Conservation (phyloP, 176 grass and related monocot species). For the Oryza brachyantha region DNA sequence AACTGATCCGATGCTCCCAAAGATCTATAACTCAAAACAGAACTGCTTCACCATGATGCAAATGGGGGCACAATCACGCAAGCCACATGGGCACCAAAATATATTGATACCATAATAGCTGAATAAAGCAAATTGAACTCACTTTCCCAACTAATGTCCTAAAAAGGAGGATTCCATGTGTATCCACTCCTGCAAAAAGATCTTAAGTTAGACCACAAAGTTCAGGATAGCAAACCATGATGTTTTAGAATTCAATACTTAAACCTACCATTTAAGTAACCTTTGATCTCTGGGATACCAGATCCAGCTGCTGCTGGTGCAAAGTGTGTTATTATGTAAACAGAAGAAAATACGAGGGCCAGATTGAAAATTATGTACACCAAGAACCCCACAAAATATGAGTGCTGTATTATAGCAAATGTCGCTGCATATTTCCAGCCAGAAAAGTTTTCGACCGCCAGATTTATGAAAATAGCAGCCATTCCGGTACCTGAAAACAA, state of each 20-base stretch:
- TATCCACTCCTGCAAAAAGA: constrained; percentile 82
- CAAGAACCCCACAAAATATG: constrained; percentile 90
- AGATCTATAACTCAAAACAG: constrained; percentile 62
- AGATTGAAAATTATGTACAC: constrained; percentile 85
- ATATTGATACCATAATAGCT: constrained; percentile 29
- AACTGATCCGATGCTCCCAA: constrained; percentile 99
- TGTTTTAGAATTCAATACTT: constrained; percentile 6
- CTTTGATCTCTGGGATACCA: constrained; percentile 99
- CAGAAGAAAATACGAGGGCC: constrained; percentile 86
- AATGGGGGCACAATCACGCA: background rate
- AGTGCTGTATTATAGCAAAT: constrained; percentile 95
- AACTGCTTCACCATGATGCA: constrained; percentile 33
- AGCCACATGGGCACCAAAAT: background rate
- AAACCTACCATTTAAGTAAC: constrained; percentile 91
- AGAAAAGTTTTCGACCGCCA: constrained; percentile 98
- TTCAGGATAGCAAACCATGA: background rate
- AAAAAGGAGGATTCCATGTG: constrained; percentile 95
- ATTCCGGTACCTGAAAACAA: constrained; percentile 83
- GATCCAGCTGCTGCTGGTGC: constrained; percentile 98
- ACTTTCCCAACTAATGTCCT: constrained; percentile 97
- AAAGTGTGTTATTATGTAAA: constrained; percentile 84
- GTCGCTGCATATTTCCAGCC: constrained; percentile 96
- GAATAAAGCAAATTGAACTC: constrained; percentile 16
- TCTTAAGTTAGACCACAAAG: constrained; percentile 24
- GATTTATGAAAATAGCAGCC: constrained; percentile 97